Conservation (phyloP, 75 land plant genomes). For the Ceratopteris richardii region DNA sequence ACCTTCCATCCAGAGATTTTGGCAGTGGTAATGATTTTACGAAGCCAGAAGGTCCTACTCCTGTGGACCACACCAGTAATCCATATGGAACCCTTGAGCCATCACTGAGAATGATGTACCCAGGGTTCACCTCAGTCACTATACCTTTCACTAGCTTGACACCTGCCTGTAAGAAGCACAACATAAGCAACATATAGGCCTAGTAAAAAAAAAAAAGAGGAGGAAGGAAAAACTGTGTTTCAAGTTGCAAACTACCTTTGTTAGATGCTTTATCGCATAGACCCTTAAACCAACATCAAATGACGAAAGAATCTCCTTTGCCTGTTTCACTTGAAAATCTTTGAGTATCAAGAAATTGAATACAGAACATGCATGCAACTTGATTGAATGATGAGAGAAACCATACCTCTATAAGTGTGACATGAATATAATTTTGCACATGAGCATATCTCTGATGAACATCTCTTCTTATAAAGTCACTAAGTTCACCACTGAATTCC, state of each 20-base stretch:
- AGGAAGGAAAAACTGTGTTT: too few relatives aligned
- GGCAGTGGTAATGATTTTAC: slow-evolving; percentile 48
- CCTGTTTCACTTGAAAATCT: slow-evolving; percentile 38
- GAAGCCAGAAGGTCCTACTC: slow-evolving; percentile 89
- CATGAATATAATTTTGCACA: slow-evolving; percentile 73
- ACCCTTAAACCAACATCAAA: slow-evolving; percentile 84
- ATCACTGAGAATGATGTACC: slow-evolving; percentile 65
- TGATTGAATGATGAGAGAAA: too few relatives aligned
- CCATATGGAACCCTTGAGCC: slow-evolving; percentile 91
- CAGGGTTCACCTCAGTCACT: slow-evolving; percentile 69
- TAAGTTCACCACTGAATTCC: slow-evolving; percentile 97
- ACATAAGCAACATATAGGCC: too few relatives aligned
- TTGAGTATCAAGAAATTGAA: background rate
- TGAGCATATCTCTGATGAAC: slow-evolving; percentile 80
- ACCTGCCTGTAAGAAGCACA: slow-evolving; percentile 53
- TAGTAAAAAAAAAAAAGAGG: too few relatives aligned
- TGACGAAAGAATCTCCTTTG: slow-evolving; percentile 88
- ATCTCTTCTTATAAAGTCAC: slow-evolving; percentile 86
- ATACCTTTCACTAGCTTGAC: slow-evolving; percentile 82
- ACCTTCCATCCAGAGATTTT: slow-evolving; percentile 91
- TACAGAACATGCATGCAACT: too few relatives aligned
- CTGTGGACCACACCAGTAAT: slow-evolving; percentile 95
- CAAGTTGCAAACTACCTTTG: slow-evolving; percentile 39
- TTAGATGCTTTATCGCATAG: slow-evolving; percentile 76
- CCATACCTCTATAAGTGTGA: slow-evolving; percentile 97